A percentile compares a stretch with the other conserved stretches of the same genome.
These are phyloP conservation scores for Ichthyophthirius multifiliis DNA, from an alignment of 169 alveolate species.

Conservation along the genomic window DNA sequence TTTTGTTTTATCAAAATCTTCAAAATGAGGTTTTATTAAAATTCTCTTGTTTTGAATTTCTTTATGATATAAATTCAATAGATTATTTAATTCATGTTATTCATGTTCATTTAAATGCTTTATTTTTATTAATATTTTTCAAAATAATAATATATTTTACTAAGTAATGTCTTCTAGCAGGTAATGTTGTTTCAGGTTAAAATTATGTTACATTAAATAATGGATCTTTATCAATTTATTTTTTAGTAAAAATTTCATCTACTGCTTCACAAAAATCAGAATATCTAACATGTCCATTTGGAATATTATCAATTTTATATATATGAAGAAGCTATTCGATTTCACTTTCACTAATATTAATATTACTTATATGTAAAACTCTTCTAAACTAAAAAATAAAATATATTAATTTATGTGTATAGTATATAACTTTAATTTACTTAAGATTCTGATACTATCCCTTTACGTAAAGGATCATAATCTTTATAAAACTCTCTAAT, in stretches of 20 bases:
- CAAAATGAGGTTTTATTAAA: slow-evolving; percentile 67
- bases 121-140: neutral
- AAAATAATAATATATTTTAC: neutral
- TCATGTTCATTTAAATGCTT: slow-evolving; percentile 51
- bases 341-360: slow-evolving; percentile 49
- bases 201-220: slow-evolving; percentile 39
- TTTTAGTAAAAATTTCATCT: slow-evolving; percentile 48
- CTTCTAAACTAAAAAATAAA: slow-evolving; percentile 38
- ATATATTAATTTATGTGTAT: too few relatives aligned
- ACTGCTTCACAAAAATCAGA: slow-evolving; percentile 46
- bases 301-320: slow-evolving; percentile 41
- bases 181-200: slow-evolving; percentile 48
- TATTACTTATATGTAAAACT: slow-evolving; percentile 48
- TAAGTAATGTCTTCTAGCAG: slow-evolving; percentile 64
- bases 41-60: slow-evolving; percentile 60
- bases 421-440: too few relatives aligned
- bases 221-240: slow-evolving; percentile 73
- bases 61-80: slow-evolving; percentile 35
- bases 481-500: slow-evolving; percentile 76
- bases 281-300: slow-evolving; percentile 46
- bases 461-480: slow-evolving; percentile 80
- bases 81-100: slow-evolving; percentile 17
- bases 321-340: slow-evolving; percentile 30
- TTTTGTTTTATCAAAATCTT: slow-evolving; percentile 77
- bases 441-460: slow-evolving; percentile 67